These are phyloP conservation scores for Orychophragmus violaceus DNA, from an alignment of 345 rosid species.

Conservation along the genomic window DNA sequence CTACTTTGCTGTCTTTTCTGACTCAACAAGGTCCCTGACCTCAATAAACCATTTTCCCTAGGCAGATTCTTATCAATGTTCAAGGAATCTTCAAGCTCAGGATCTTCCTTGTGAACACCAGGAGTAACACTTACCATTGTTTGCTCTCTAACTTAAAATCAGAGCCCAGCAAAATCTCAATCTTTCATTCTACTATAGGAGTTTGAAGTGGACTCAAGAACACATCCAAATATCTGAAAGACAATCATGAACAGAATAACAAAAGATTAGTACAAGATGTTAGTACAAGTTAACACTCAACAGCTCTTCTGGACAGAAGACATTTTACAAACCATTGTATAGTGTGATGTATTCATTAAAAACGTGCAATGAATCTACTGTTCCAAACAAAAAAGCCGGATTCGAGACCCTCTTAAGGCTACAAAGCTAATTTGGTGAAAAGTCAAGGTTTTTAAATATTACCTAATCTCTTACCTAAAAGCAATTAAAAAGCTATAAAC, in stretches of 20 bases:
- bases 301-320: background rate
- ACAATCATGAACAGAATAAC: background rate
- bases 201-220: background rate
- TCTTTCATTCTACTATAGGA: conserved; percentile 14
- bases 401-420: background rate
- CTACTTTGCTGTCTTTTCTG: conserved; percentile 37
- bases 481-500: conserved; percentile 1
- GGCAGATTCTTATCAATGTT: conserved; percentile 23
- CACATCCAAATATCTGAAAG: conserved; percentile 19
- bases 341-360: background rate
- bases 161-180: conserved; percentile 13
- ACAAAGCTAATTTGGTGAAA: conserved; percentile 22
- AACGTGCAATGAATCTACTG: background rate
- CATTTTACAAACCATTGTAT: background rate
- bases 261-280: background rate
- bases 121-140: conserved; percentile 47
- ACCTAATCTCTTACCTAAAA: conserved; percentile 32
- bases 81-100: conserved; percentile 40
- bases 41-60: too few species aligned
- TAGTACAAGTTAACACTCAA: too few species aligned
- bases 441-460: conserved; percentile 12
- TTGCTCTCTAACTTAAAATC: conserved; percentile 4
- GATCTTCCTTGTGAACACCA: conserved; percentile 34
- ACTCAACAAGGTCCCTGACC: conserved; percentile 35
- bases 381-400: conserved; percentile 4